Conservation (phyloP, 768 basidiomycete species). For the Lyophyllum atratum region DNA sequence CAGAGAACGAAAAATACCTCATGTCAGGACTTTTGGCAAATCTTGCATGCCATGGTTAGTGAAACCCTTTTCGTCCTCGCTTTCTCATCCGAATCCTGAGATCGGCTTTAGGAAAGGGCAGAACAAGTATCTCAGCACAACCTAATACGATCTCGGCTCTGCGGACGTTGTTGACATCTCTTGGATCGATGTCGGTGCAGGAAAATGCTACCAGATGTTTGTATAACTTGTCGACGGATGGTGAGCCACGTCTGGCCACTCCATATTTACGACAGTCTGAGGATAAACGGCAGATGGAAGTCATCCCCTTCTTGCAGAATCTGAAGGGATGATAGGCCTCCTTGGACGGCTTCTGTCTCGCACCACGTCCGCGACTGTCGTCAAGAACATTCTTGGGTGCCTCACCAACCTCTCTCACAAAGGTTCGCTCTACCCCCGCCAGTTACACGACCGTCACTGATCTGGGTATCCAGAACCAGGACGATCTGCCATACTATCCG, state of each 20-base stretch:
- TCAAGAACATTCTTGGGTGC: too few relatives aligned
- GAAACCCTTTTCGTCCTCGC: background rate
- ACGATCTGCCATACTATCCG: conserved; percentile 8
- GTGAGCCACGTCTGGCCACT: background rate
- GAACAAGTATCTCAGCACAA: background rate
- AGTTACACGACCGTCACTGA: background rate
- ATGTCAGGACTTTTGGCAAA: conserved; percentile 17
- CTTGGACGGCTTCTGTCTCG: conserved; percentile 9
- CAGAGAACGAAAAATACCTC: conserved; percentile 15
- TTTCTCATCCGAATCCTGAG: background rate
- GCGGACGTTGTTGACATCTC: background rate
- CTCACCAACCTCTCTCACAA: conserved; percentile 18
- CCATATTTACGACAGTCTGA: background rate
- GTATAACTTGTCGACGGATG: conserved; percentile 20
- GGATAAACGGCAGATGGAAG: conserved; percentile 2
- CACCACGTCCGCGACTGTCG: background rate
- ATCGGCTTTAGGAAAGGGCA: background rate
- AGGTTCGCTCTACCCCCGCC: conserved; percentile 3
- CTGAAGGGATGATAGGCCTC: background rate
- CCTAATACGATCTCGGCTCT: conserved; percentile 8
- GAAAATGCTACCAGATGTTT: conserved; percentile 17
- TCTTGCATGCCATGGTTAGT: conserved; percentile 17
- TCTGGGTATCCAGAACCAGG: conserved; percentile 13
- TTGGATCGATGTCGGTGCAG: conserved; percentile 4
- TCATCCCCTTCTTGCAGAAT: conserved; percentile 8